Base-by-base conservation (phyloP, 495 filamentous ascomycete species). In the Aspergillus diversus region DNA sequence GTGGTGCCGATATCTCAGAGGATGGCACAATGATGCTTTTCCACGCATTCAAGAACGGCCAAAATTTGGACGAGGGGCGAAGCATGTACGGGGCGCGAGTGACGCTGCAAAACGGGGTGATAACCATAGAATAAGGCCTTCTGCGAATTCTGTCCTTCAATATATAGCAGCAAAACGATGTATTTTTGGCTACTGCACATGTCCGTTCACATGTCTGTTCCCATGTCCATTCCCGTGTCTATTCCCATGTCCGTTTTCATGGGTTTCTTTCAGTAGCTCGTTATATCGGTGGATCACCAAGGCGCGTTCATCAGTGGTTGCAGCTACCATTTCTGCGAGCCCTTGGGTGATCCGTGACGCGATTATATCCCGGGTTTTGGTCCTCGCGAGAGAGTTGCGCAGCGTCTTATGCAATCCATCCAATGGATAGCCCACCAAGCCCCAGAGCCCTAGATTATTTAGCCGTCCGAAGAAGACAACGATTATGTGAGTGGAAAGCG, bases 351-450 rank as follows among this genome's bases (percentile, higher is more conserved):
- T 89, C 5, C 92, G 82, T 32, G 90, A 85, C 2, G 89, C 81
- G 39, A 92, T 80, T 53, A 93, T 90, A 57, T 92, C 90, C 61
- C 87, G 90, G 13, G 86, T 76, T 48, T 87, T 85, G 59, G 82
- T 87, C 32, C 80, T 80, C 16, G 86, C 83, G 61, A 90, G 83
- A 33, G 83, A 67, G 33, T 84, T 89, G 35, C 87, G 83, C 21
- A 93, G 78, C 66, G 92, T 87, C 50, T 89, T 88, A 73, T 91
- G 88, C 3, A 94, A 77, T 3, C 92, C 92, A 60, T 88, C 85
- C 77, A 92, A 85, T 5, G 89, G 83, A 64, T 92, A 93, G 5
- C 88, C 90, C 0, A 87, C 87, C 13, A 93, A 68, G 0, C 84
- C 83, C 82, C 85, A 91, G 13, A 91, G 57, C 1, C 73, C 75